Evolutionary conservation across 305 asterid genomes (phyloP), one percentile per base, ranked within the genome.

Genomic region (Ruellia speciosa): DNA sequence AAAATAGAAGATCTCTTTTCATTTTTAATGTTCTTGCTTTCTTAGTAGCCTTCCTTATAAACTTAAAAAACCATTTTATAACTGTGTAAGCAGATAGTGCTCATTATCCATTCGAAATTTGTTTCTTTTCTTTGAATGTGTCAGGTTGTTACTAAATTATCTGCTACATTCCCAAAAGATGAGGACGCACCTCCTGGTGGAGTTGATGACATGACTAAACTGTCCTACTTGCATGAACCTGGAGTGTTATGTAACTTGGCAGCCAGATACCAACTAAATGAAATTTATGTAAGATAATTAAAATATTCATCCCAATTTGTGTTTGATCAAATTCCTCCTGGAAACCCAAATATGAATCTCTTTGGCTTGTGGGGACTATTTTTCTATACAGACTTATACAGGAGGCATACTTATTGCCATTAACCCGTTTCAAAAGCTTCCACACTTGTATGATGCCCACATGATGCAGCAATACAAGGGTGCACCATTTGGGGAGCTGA

Each of bases 391-490:
- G 97, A 86, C 94, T 54, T 86, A 84, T 69, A 86, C 95, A 24
- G 97, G 97, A 75, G 74, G 89, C 71, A 88, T 88, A 74, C 94
- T 89, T 49, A 89, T 89, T 46, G 95, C 95, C 63, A 80, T 89
- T 56, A 89, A 89, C 71, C 97, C 97, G 56, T 89, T 86, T 73
- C 95, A 84, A 84, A 77, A 84, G 63, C 81, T 89, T 71, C 95
- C 97, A 54, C 92, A 89, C 73, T 47, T 86, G 55, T 89, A 86
- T 62, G 86, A 82, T 71, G 62, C 69, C 58, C 85, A 74, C 73
- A 86, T 86, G 94, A 86, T 86, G 97, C 82, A 73, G 63, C 87
- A 86, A 71, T 89, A 89, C 80, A 86, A 79, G 70, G 95, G 97
- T 69, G 92, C 86, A 19, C 82, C 86, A 43, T 80, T 80, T 39